A percentile compares a stretch with the other conserved stretches of the same genome.
These are phyloP conservation scores for Rhodotorula taiwanensis DNA, from an alignment of 768 basidiomycete genomes.

Conservation along the genomic window DNA sequence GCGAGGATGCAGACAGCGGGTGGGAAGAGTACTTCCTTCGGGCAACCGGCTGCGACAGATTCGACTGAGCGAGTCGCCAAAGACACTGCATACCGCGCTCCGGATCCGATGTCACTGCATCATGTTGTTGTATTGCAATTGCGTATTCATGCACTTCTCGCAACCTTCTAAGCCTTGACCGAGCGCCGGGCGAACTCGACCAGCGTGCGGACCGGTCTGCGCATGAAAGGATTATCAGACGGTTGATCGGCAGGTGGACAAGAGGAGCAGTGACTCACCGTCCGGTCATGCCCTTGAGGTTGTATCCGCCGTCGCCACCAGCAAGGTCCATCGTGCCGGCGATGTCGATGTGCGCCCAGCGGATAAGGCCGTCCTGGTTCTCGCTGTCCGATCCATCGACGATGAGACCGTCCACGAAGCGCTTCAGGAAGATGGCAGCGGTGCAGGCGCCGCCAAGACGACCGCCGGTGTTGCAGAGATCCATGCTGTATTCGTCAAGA, in stretches of 20 bases:
- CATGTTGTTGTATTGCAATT: not conserved
- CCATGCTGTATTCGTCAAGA: conserved; percentile 40
- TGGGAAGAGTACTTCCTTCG: conserved; percentile 29
- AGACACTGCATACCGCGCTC: no score
- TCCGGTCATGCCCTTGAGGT: conserved; percentile 27
- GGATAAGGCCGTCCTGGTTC: conserved; percentile 51
- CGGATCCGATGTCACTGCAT: not conserved
- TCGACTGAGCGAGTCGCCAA: conserved; percentile 41
- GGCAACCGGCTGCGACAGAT: conserved; percentile 18
- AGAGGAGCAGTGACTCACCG: conserved; percentile 2
- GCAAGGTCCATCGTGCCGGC: conserved; percentile 44
- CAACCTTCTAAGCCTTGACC: conserved; percentile 37
- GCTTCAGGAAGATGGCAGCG: conserved; percentile 77
- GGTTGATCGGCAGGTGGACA: not conserved
- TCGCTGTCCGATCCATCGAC: conserved; percentile 57
- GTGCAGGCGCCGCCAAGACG: conserved; percentile 64
- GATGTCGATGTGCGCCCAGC: conserved; percentile 85
- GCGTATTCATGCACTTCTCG: not conserved
- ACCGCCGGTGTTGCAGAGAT: conserved; percentile 69
- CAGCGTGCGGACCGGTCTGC: conserved; percentile 9
- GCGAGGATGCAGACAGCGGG: not conserved
- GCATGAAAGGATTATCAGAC: not conserved
- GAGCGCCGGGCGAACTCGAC: conserved; percentile 29
- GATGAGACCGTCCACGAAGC: conserved; percentile 47
- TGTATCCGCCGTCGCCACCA: conserved; percentile 25